phyloP scores from a whole-genome alignment of 2,329 filamentous ascomycete species.

The Neophaeococcomyces aloes region DNA sequence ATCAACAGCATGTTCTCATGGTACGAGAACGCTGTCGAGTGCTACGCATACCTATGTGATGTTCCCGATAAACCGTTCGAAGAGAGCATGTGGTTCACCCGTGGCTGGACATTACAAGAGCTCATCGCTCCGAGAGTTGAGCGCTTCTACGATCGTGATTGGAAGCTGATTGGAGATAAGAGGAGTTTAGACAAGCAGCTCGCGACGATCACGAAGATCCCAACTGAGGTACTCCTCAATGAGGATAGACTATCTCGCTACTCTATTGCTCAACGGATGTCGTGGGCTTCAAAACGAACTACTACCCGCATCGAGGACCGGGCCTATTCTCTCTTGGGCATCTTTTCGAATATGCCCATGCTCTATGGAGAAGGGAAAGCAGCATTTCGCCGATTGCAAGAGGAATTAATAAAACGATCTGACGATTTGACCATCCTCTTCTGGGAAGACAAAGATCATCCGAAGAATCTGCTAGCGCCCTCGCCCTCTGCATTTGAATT shows the following conservation, averaged over 20 bases:
- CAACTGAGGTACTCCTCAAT: neutral
- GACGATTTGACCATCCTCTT: conserved; percentile 11
- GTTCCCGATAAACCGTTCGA: conserved; percentile 2
- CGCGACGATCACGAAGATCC: neutral
- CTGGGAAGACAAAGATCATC: neutral
- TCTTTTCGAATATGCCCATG: conserved; percentile 24
- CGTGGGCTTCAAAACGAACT: conserved; percentile 18
- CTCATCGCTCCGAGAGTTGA: conserved; percentile 10
- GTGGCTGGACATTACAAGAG: conserved; percentile 13
- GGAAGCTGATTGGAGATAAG: neutral
- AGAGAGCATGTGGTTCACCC: conserved; percentile 10
- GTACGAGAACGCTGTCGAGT: conserved; percentile 17
- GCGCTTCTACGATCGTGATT: conserved; percentile 8
- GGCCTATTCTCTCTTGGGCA: conserved; percentile 24
- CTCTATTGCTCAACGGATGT: conserved; percentile 21
- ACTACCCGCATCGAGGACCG: conserved; percentile 23
- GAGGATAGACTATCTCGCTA: too few species aligned
- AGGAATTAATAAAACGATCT: conserved; percentile 10
- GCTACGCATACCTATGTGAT: conserved; percentile 10
- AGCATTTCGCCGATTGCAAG: conserved; percentile 9
- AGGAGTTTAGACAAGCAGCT: neutral
- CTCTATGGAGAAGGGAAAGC: conserved; percentile 24
- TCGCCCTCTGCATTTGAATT: too few species aligned
- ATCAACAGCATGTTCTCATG: conserved; percentile 14
- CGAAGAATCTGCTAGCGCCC: too few species aligned